Evolutionary conservation across 2,329 filamentous ascomycete species (phyloP), one percentile per base, ranked within the genome.

Genomic region (Tolypocladium paradoxum): DNA sequence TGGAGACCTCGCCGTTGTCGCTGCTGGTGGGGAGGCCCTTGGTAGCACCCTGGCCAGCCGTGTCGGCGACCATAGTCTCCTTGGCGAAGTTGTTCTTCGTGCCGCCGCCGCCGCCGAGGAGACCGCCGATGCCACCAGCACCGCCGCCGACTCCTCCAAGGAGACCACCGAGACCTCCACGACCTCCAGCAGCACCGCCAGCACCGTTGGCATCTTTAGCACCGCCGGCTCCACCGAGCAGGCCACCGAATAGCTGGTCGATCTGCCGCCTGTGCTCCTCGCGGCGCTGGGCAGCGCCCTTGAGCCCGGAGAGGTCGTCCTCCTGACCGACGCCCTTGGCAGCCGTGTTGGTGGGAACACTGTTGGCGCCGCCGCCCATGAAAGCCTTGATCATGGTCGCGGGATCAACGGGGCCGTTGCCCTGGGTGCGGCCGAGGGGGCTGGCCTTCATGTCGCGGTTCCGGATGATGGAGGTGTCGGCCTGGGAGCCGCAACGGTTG

Each of bases 381-480:
- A 86, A 87, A 65, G 65, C 75, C 54, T 74, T 59, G 57, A 87
- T 75, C 68, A 82, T 80, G 59, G 70, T 70, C 22, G 72, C 70
- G 31, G 83, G 76, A 55, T 82, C 73, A 56, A 86, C 75, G 53
- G 78, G 74, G 18, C 83, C 82, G 51, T 76, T 77, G 55, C 74
- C 78, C 62, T 80, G 67, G 51, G 83, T 87, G 58, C 81, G 79
- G 60, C 84, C 84, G n/a, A 87, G 76, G 50, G 84, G 75, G 36
- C 79, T 81, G 37, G 61, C 65, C 59, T 76, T 73, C 61, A 87
- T 74, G 68, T 86, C 83, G 14, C 71, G 68, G 55, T 78, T 68
- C 37, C 83, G 79, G 68, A 87, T 85, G 72, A 87, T 85, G 66
- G 83, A 75, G n/a, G 84, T 87, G 63, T 87, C 84, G 55, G 77